Base-by-base conservation (phyloP, 257 asterid species). In the Salvia miltiorrhiza region DNA sequence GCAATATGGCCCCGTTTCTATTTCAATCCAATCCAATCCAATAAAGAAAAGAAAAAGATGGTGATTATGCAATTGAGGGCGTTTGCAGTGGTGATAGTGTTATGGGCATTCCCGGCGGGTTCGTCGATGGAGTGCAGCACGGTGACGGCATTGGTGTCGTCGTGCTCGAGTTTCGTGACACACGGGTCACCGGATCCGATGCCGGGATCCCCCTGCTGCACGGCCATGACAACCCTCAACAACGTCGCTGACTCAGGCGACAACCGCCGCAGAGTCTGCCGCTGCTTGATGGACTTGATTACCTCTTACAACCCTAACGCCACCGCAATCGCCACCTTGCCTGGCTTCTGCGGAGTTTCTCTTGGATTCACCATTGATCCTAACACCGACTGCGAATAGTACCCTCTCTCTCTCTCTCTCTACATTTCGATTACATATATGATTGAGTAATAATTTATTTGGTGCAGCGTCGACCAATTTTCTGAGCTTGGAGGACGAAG, bases 271-370 rank as follows among this genome's bases (percentile, higher is more conserved):
- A 69, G 6, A 2, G 87, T 90, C 9, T 93, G 96, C 67, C 83
- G 79, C 30, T 90, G 97, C 84, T 37, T 93, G 74, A 93, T 90
- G 97, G 86, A 80, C 11, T 57, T 87, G 70, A 74, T 88, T 23
- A 45, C 75, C 17, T 66, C 78, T 11, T 75, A 76, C 78, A 83
- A 50, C 81, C 78, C 90, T 4, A 87, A 93, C 71, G 88, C 96
- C 77, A 90, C 97, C 70, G 88, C 96, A 49, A 88, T 90, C 62
- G 97, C 99, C 70, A 86, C 91, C 35, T 63, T 90, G 68, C 96
- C 99, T 16, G 97, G 99, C 9, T 90, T 90, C 72, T 93, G 99
- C 55, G 96, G 96, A 3, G 91, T 90, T 65, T 87, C 86, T 53
- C 94, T 93, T 30, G 99, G 97, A 58, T 88, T 93, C 86, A 72